Evolutionary conservation across 768 basidiomycete species (phyloP).

Genomic region (Lactifluus pinguis): DNA sequence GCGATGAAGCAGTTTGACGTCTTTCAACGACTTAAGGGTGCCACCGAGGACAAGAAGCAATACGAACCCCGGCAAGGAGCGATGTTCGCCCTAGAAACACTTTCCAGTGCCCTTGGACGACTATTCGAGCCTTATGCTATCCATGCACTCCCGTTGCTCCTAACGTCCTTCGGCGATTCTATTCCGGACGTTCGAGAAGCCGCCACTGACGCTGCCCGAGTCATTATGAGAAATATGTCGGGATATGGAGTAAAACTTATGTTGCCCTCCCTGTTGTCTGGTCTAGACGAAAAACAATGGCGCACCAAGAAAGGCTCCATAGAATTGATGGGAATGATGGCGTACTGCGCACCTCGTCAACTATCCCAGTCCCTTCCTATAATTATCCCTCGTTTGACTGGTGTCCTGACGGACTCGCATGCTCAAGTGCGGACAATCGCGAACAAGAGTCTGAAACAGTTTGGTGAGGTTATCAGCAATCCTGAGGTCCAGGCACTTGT

Average conservation of each 20-base stretch:
- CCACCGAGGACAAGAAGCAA: constrained; percentile 82
- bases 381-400: constrained; percentile 92
- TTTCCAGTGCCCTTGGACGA: constrained; percentile 78
- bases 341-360: constrained; percentile 93
- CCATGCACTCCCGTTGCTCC: constrained; percentile 72
- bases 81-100: constrained; percentile 89
- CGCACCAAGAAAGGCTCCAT: constrained; percentile 96
- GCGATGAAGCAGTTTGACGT: constrained; percentile 80
- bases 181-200: constrained; percentile 87
- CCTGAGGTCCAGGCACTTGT: constrained; percentile 93
- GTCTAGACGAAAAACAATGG: constrained; percentile 98
- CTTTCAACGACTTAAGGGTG: constrained; percentile 59
- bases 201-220: constrained; percentile 80
- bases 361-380: constrained; percentile 91
- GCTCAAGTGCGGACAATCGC: constrained; percentile 89
- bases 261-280: constrained; percentile 78
- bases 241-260: constrained; percentile 95
- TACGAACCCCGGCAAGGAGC: constrained; percentile 87
- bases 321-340: constrained; percentile 96
- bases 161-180: constrained; percentile 81
- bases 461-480: constrained; percentile 97
- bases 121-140: constrained; percentile 91
- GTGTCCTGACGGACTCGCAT: constrained; percentile 94
- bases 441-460: constrained; percentile 93
- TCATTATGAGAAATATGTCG: constrained; percentile 93